Conservation (phyloP, 78 protist species). For the Cavenderia fasciculata region DNA sequence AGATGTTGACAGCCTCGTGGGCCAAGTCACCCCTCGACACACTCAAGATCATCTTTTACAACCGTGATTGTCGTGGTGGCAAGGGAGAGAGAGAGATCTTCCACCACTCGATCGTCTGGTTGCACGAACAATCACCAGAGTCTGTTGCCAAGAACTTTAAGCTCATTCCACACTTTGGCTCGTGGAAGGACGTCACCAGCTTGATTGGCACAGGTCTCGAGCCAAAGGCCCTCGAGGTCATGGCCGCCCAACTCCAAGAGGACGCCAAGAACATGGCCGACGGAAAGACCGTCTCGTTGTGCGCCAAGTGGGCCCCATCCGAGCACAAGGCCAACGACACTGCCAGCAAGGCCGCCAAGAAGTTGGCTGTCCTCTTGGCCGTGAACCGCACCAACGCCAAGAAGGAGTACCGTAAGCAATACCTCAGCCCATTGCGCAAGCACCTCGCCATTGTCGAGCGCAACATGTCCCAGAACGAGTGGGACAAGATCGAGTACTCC, state of each 20-base stretch:
- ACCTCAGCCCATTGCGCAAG: slow-evolving; percentile 48
- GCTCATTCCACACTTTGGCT: slow-evolving; percentile 60
- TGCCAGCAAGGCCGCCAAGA: slow-evolving; percentile 17
- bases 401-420: slow-evolving; percentile 56
- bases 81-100: slow-evolving; percentile 59
- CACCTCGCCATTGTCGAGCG: slow-evolving; percentile 38
- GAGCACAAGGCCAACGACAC: neutral
- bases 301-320: slow-evolving; percentile 78
- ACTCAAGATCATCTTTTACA: slow-evolving; percentile 49
- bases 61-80: slow-evolving; percentile 77
- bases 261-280: neutral
- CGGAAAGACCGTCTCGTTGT: slow-evolving; percentile 28
- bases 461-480: slow-evolving; percentile 23
- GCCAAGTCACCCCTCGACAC: slow-evolving; percentile 47
- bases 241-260: slow-evolving; percentile 17
- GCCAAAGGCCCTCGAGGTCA: slow-evolving; percentile 16
- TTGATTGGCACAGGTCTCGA: slow-evolving; percentile 49
- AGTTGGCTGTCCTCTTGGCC: slow-evolving; percentile 27
- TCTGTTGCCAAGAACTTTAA: slow-evolving; percentile 51
- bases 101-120: slow-evolving; percentile 33
- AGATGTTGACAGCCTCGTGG: slow-evolving; percentile 41
- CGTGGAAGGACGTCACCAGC: slow-evolving; percentile 58
- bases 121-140: neutral
- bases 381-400: slow-evolving; percentile 19
- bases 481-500: slow-evolving; percentile 29